A percentile compares a stretch with the other conserved stretches of the same genome.
phyloP scores from a whole-genome alignment of 1,284 basidiomycete species.

The Microbotryum scabiosae region DNA sequence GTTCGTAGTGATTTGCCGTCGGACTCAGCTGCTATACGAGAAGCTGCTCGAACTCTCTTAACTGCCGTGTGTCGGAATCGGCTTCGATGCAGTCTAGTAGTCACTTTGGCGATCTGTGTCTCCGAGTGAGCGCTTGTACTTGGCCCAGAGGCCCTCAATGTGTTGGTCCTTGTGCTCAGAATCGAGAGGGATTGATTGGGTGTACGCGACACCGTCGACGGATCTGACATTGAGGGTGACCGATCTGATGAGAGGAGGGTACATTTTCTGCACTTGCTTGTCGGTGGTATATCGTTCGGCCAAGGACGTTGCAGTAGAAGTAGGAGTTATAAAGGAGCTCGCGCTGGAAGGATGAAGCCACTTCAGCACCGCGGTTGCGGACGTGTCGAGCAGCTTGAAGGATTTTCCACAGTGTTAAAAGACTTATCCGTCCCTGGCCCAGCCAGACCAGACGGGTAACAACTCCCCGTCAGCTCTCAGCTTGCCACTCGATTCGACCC shows the following conservation, averaged over 20 bases:
- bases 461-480: neutral
- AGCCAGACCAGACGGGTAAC: too few species aligned
- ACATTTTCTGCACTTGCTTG: neutral
- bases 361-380: slow-evolving; percentile 1
- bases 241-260: slow-evolving; percentile 7
- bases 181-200: slow-evolving; percentile 18
- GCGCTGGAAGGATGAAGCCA: slow-evolving; percentile 9
- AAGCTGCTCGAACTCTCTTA: too few species aligned
- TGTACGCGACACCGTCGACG: slow-evolving; percentile 30
- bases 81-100: too few species aligned
- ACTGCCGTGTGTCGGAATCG: too few species aligned
- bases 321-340: neutral
- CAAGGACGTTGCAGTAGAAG: neutral
- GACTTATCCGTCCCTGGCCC: neutral
- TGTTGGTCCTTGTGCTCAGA: slow-evolving; percentile 25
- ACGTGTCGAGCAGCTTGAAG: neutral
- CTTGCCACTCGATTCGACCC: neutral
- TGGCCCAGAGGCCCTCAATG: slow-evolving; percentile 16
- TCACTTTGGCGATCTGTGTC: neutral
- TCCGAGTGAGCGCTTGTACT: slow-evolving; percentile 9
- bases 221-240: slow-evolving; percentile 11
- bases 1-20: too few species aligned
- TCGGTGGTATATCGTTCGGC: neutral
- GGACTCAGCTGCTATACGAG: too few species aligned
- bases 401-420: neutral